A percentile compares a stretch with the other conserved stretches of the same genome.
phyloP scores from a whole-genome alignment of 257 asterid species.

The Eucommia ulmoides region DNA sequence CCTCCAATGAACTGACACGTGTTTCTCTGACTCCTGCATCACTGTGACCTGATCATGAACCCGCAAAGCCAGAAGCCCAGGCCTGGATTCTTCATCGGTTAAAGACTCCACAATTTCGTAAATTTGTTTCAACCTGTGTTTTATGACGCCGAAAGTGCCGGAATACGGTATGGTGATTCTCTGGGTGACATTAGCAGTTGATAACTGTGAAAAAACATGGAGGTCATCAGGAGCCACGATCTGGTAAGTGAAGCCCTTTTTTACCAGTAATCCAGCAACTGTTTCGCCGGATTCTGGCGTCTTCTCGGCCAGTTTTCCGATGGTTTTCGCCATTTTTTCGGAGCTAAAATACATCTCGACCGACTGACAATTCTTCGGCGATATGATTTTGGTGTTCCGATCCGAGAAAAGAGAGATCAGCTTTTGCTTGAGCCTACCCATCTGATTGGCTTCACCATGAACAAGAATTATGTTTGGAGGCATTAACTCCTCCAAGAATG shows the following conservation, averaged over 20 bases:
- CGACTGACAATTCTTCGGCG: constrained; percentile 91
- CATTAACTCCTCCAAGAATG: constrained; percentile 83
- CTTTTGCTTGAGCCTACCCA: constrained; percentile 89
- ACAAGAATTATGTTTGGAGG: constrained; percentile 93
- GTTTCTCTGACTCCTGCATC: constrained; percentile 80
- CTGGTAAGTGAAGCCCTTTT: constrained; percentile 96
- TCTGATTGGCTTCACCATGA: constrained; percentile 84
- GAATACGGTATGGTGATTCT: constrained; percentile 92
- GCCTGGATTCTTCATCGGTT: constrained; percentile 74
- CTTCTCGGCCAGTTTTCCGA: constrained; percentile 75
- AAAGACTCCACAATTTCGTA: constrained; percentile 75
- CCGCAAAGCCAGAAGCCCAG: constrained; percentile 35
- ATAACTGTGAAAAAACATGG: constrained; percentile 77
- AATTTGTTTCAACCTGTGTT: constrained; percentile 79
- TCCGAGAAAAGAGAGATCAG: constrained; percentile 70
- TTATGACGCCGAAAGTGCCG: constrained; percentile 84
- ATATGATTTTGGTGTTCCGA: constrained; percentile 69
- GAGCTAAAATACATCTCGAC: constrained; percentile 90
- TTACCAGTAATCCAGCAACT: constrained; percentile 83
- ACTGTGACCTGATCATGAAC: constrained; percentile 75
- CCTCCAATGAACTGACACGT: constrained; percentile 76
- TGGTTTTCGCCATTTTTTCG: constrained; percentile 81
- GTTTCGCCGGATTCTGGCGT: constrained; percentile 61
- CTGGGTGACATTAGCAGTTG: constrained; percentile 73
- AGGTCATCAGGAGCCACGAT: constrained; percentile 95